Base-by-base conservation (phyloP, 768 basidiomycete species). In the Flagelloscypha sp. region DNA sequence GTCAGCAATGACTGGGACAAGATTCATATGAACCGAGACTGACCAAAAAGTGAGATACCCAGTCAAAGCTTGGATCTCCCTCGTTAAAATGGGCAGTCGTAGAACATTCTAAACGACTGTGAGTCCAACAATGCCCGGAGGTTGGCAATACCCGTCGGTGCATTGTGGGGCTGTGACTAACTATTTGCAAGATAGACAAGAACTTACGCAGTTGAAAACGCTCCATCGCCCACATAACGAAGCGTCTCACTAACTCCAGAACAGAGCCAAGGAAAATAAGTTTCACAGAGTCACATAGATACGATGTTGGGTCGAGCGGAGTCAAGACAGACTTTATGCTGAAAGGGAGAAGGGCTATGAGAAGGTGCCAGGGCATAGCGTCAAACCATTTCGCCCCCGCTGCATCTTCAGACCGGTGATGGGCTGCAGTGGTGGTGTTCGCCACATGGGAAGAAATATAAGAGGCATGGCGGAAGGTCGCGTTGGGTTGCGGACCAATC, bases 11-110 rank as follows among this genome's bases (percentile, higher is more conserved):
- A 5, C 18, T 8, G 11, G 32, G 19, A 18, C 20, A 23, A 15
- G 7, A 19, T 43, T 13, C 15, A 8, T 17, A 32, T 6, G 4
- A 35, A 15, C 11, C 25, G 25, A 13, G 15, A 45, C 57, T 35
- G 30, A 69, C 68, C 33, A 73, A 45, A 36, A 67, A 65, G 7
- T 60, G 49, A 1, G 67, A 45, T 5, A 73, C 55, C 69, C 70
- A 73, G 33, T 72, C 70, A 39, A 68, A 71, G 1, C 66, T 55
- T 0, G 64, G 67, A 40, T 72, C 69, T 7, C 66, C 63, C 42
- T 68, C 56, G n/a, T 52, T 49, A 38, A 73, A 70, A 23, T 60
- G 58, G 0, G 66, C 70, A 6, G 66, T 64, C 6, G 70, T 56
- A 3, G 57, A 62, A 30, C 23, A 7, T 5, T 13, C 24, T 16